Evolutionary conservation across 1,139 yeast species (phyloP).

Genomic region (Kodamaea ohmeri): DNA sequence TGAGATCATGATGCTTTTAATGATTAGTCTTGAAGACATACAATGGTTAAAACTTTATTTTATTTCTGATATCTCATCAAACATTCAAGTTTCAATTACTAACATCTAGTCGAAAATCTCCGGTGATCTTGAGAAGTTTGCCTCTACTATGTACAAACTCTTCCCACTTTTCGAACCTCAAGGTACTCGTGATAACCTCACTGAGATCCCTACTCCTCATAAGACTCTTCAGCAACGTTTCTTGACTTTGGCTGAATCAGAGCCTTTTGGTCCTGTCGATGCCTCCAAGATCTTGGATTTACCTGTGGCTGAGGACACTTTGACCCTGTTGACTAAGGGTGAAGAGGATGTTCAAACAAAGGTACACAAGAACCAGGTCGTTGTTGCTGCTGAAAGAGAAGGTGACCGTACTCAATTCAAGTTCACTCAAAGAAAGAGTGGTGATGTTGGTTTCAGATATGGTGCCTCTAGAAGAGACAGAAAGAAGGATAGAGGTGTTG

Average conservation of each 20-base stretch:
- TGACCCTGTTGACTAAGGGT: conserved; percentile 61
- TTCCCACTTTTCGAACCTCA: conserved; percentile 62
- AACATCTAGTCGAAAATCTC: conserved; percentile 45
- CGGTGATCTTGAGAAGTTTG: conserved; percentile 54
- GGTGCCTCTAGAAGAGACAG: conserved; percentile 90
- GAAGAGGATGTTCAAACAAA: conserved; percentile 33
- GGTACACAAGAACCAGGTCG: conserved; percentile 29
- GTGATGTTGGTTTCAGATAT: conserved; percentile 85
- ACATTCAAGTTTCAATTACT: conserved; percentile 25
- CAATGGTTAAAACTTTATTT: conserved; percentile 48
- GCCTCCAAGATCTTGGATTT: conserved; percentile 85
- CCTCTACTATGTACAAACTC: conserved; percentile 67
- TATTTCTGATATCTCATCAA: conserved; percentile 5
- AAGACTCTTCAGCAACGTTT: conserved; percentile 82
- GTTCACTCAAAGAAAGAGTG: conserved; percentile 75
- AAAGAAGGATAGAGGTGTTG: conserved; percentile 79
- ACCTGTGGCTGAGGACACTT: conserved; percentile 80
- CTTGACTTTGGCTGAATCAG: conserved; percentile 87
- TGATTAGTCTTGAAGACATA: conserved; percentile 85
- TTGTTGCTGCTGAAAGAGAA: conserved; percentile 49
- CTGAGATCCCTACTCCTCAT: conserved; percentile 93
- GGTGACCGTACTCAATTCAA: conserved; percentile 67
- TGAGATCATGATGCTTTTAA: conserved; percentile 42
- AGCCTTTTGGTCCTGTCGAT: conserved; percentile 96
- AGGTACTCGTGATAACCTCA: conserved; percentile 59